Percentiles rank a stretch among this genome's conserved stretches.
These are phyloP conservation scores for Dendrobium chrysotoxum DNA, from an alignment of 106 monocot genomes.

Conservation along the genomic window DNA sequence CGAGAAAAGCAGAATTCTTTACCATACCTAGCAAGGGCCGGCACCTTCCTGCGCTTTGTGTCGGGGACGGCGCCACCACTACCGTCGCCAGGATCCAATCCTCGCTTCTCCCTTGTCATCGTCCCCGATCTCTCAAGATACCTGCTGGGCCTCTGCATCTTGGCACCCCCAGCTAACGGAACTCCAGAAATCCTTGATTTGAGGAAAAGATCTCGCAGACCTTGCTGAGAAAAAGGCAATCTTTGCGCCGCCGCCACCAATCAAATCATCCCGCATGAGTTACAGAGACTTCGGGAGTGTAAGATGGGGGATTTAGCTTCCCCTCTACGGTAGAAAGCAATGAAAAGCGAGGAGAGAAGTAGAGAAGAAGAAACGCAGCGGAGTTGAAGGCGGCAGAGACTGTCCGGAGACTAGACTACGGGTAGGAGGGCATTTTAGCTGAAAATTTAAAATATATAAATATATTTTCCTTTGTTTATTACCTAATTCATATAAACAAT, in stretches of 20 bases:
- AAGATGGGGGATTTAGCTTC: neutral
- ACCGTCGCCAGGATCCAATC: slow-evolving; percentile 12
- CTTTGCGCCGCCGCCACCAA: neutral
- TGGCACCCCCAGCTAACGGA: neutral
- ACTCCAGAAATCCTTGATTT: neutral
- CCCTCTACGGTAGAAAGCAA: neutral
- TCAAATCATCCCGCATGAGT: neutral
- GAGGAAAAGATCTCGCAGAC: neutral
- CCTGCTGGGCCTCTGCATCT: slow-evolving; percentile 15
- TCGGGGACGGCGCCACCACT: slow-evolving; percentile 6
- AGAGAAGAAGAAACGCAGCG: neutral
- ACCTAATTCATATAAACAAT: too few relatives aligned
- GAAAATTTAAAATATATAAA: too few relatives aligned
- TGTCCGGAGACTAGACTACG: neutral
- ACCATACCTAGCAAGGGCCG: slow-evolving; percentile 20
- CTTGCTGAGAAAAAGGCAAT: neutral
- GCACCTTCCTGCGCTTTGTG: slow-evolving; percentile 21
- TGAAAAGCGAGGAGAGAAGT: neutral
- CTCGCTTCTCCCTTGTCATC: slow-evolving; percentile 18
- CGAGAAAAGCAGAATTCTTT: neutral
- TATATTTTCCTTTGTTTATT: too few relatives aligned
- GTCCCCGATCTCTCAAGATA: slow-evolving; percentile 8
- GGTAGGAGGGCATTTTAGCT: too few relatives aligned
- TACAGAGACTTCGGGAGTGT: neutral
- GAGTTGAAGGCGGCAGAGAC: slow-evolving; percentile 5